Percentiles rank a stretch among this genome's conserved stretches.
Conservation (phyloP, 257 asterid genomes). For the Asclepias syriaca region DNA sequence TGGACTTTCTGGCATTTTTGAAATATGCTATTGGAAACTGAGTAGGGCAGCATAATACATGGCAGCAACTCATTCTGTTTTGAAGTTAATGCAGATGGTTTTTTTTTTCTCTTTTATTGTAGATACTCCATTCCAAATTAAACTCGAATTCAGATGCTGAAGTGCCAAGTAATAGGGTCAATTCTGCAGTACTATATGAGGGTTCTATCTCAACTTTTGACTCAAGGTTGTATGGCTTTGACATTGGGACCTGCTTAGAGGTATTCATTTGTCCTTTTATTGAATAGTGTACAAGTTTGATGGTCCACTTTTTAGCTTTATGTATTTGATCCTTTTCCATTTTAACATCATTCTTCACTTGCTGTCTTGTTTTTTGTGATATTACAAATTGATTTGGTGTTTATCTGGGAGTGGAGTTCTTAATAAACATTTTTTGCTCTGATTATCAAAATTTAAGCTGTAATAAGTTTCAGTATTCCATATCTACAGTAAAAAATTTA, state of each 20-base stretch:
- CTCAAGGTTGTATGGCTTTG: conserved; percentile 62
- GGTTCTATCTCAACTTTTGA: conserved; percentile 75
- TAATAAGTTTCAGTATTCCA: no score
- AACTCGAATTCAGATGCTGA: conserved; percentile 38
- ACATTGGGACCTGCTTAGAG: conserved; percentile 97
- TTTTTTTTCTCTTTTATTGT: conserved; percentile 19
- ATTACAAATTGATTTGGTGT: neutral
- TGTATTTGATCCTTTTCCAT: neutral
- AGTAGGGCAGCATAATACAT: neutral
- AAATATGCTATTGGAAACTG: neutral
- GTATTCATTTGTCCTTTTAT: conserved; percentile 31
- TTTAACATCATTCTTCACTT: neutral
- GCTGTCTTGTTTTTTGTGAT: neutral
- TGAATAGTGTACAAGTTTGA: neutral
- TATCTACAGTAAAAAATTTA: no score
- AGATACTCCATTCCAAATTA: conserved; percentile 75
- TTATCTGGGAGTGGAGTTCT: neutral
- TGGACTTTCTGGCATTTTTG: neutral
- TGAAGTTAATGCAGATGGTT: neutral
- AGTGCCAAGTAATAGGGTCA: conserved; percentile 41
- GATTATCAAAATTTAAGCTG: neutral
- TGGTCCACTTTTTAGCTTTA: neutral
- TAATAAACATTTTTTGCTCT: neutral
- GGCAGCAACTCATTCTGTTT: neutral
- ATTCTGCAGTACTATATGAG: conserved; percentile 60